Percentiles rank a stretch among this genome's conserved stretches.
Evolutionary conservation across 2,329 filamentous ascomycete species (phyloP).

Genomic region (Colletotrichum limetticola): DNA sequence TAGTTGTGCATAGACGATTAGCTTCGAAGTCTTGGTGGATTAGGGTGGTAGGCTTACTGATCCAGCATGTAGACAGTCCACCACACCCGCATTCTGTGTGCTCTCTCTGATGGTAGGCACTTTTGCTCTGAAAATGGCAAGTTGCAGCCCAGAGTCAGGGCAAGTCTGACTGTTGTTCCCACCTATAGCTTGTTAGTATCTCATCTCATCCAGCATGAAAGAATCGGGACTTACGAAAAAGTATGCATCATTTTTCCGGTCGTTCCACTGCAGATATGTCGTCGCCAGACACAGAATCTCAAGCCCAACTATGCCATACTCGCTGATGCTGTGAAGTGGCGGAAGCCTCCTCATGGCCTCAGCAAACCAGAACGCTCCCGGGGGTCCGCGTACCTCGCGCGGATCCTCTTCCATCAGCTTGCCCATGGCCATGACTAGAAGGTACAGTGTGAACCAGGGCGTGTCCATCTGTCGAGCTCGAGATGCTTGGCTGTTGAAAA

Average conservation of each 20-base stretch:
- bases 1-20: background rate
- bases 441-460: constrained; percentile 42
- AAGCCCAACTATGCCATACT: constrained; percentile 40
- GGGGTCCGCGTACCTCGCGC: constrained; percentile 34
- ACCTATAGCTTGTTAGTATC: constrained; percentile 28
- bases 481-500: constrained; percentile 39
- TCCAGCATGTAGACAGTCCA: constrained; percentile 46
- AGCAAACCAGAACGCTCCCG: constrained; percentile 40
- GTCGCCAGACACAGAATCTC: constrained; percentile 41
- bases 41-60: constrained; percentile 30
- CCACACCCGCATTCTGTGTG: constrained; percentile 41
- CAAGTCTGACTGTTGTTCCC: constrained; percentile 41
- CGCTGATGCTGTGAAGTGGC: constrained; percentile 39
- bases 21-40: background rate
- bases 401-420: constrained; percentile 41
- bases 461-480: constrained; percentile 37
- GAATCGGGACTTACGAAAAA: constrained; percentile 37
- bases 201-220: background rate
- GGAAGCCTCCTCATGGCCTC: constrained; percentile 41
- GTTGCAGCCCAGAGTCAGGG: constrained; percentile 41
- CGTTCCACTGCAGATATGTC: constrained; percentile 43
- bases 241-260: constrained; percentile 43
- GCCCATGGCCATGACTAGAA: constrained; percentile 44
- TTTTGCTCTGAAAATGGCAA: constrained; percentile 40
- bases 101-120: constrained; percentile 40